Percentiles rank a stretch among this genome's conserved stretches.
Evolutionary conservation across 148 eudicot genomes (phyloP).

Genomic region (Rhododendron vialii): DNA sequence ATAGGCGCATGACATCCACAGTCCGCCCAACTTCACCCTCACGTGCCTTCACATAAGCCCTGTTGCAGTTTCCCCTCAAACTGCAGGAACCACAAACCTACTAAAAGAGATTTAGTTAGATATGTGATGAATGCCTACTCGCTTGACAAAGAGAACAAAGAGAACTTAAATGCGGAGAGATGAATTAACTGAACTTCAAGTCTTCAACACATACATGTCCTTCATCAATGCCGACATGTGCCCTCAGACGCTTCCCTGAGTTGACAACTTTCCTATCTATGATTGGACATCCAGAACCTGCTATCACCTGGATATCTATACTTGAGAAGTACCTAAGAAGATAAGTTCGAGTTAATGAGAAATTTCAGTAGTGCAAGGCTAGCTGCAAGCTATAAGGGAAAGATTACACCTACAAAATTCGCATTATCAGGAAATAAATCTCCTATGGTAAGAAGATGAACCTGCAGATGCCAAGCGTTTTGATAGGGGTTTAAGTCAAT

Average conservation of each 20-base stretch:
- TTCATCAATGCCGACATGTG: constrained; percentile 46
- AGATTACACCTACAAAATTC: not conserved
- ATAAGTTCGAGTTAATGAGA: not conserved
- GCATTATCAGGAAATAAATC: not conserved
- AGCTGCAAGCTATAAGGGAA: not conserved
- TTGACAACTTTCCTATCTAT: constrained; percentile 64
- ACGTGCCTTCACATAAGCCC: constrained; percentile 46
- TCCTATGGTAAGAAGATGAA: not conserved
- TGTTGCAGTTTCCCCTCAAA: constrained; percentile 56
- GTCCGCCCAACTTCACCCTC: constrained; percentile 48
- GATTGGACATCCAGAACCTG: constrained; percentile 55
- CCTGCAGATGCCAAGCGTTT: not conserved
- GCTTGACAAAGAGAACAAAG: not conserved
- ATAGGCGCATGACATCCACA: constrained; percentile 62
- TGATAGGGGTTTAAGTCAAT: not conserved
- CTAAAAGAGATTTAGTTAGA: not conserved
- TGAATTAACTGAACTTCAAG: not conserved
- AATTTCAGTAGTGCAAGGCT: not conserved
- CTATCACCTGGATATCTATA: constrained; percentile 41
- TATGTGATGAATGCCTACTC: not conserved
- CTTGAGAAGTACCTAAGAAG: constrained; percentile 39
- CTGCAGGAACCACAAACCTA: constrained; percentile 65
- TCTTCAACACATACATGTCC: constrained; percentile 41
- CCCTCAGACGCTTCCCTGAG: constrained; percentile 63
- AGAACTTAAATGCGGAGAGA: not conserved